Percentiles rank a stretch among this genome's conserved stretches.
Evolutionary conservation across 805 yeast species (phyloP).

Genomic region (Metschnikowia cerradonensis): DNA sequence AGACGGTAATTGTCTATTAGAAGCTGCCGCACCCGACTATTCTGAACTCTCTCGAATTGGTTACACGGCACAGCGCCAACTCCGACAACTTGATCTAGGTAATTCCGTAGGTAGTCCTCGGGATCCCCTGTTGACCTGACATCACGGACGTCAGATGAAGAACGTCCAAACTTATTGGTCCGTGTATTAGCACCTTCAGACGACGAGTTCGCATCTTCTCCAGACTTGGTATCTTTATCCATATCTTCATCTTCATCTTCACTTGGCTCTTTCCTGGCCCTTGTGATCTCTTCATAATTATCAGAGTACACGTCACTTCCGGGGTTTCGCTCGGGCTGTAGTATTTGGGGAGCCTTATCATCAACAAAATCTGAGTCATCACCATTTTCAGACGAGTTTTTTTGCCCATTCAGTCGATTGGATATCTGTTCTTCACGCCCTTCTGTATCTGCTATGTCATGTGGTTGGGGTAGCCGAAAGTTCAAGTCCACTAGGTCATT

Average conservation of each 20-base stretch:
- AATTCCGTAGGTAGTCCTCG: slow-evolving; percentile 24
- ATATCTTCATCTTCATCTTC: not conserved
- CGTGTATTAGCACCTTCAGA: not conserved
- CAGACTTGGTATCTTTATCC: not conserved
- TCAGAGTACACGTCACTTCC: not conserved
- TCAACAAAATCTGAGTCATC: not conserved
- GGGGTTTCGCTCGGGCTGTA: not conserved
- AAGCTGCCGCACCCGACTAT: slow-evolving; percentile 22
- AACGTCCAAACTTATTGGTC: not conserved
- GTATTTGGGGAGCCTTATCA: not conserved
- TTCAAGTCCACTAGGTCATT: slow-evolving; percentile 21
- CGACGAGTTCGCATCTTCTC: too few relatives aligned
- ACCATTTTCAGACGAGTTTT: not conserved
- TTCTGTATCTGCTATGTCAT: slow-evolving; percentile 3
- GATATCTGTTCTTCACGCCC: not conserved
- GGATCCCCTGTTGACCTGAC: not conserved
- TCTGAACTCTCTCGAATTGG: slow-evolving; percentile 7
- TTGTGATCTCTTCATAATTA: not conserved
- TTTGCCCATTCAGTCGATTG: not conserved
- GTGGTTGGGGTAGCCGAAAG: slow-evolving; percentile 10
- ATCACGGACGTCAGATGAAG: not conserved
- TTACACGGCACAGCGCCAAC: slow-evolving; percentile 3
- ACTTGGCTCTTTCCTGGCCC: not conserved
- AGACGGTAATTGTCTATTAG: slow-evolving; percentile 27
- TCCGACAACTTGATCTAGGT: slow-evolving; percentile 18